Conservation (phyloP, 2,329 filamentous ascomycete genomes). For the Colletotrichum tofieldiae region DNA sequence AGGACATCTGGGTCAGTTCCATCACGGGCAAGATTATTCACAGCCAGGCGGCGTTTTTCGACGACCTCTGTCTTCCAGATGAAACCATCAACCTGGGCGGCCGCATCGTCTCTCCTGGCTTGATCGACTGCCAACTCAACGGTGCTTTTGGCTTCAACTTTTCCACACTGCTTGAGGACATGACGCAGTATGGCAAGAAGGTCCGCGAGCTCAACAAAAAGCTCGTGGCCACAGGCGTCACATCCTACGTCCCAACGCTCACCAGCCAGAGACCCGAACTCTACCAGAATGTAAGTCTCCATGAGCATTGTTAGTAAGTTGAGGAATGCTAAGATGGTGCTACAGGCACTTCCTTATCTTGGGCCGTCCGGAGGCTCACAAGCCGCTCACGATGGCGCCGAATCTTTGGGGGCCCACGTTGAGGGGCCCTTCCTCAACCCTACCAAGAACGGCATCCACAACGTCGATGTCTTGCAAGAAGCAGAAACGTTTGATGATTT, state of each 20-base stretch:
- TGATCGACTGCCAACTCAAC: slow-evolving; percentile 94
- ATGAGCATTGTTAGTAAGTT: too few species aligned
- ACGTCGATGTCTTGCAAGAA: slow-evolving; percentile 77
- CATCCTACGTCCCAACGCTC: slow-evolving; percentile 88
- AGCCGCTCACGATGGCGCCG: slow-evolving; percentile 78
- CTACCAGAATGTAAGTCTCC: slow-evolving; percentile 77
- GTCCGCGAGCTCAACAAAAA: slow-evolving; percentile 79
- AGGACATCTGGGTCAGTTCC: slow-evolving; percentile 93
- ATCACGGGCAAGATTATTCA: slow-evolving; percentile 85
- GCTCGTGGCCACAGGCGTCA: slow-evolving; percentile 86
- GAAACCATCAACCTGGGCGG: slow-evolving; percentile 84
- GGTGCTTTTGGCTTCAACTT: slow-evolving; percentile 96
- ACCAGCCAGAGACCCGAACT: slow-evolving; percentile 86
- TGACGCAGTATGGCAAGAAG: slow-evolving; percentile 79
- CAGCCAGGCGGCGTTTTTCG: slow-evolving; percentile 78
- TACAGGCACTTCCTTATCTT: slow-evolving; percentile 79
- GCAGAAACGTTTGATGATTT: slow-evolving; percentile 77
- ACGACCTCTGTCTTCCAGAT: slow-evolving; percentile 79
- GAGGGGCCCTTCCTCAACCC: slow-evolving; percentile 92
- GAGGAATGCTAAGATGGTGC: slow-evolving; percentile 18
- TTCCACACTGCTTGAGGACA: slow-evolving; percentile 80
- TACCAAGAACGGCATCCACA: slow-evolving; percentile 90
- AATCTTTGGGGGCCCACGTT: slow-evolving; percentile 91
- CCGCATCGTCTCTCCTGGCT: slow-evolving; percentile 86
- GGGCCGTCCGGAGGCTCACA: slow-evolving; percentile 77